These are phyloP conservation scores for Rusavskia elegans DNA, from an alignment of 495 filamentous ascomycete genomes.

Conservation along the genomic window DNA sequence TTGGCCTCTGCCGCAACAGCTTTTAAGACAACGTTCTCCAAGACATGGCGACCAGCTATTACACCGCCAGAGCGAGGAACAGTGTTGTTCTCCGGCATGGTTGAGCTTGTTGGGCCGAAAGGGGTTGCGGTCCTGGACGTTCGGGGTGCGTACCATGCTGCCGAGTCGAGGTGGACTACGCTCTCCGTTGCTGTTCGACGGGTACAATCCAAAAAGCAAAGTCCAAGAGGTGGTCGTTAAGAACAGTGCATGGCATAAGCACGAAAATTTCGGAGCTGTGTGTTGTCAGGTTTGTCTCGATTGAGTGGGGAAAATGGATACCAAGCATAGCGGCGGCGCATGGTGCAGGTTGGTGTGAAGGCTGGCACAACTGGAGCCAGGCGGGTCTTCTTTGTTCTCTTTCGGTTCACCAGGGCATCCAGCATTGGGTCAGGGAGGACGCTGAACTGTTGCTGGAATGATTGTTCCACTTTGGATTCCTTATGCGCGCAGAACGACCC, in stretches of 20 bases:
- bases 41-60: constrained; percentile 25
- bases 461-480: no score
- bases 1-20: constrained; percentile 10
- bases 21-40: constrained; percentile 36
- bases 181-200: constrained; percentile 14
- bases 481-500: no score
- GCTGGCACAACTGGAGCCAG: background rate
- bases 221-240: constrained; percentile 3
- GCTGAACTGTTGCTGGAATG: no score
- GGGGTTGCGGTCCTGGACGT: constrained; percentile 43
- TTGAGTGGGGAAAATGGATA: background rate
- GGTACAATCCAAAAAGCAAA: constrained; percentile 1
- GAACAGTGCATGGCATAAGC: no score
- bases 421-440: background rate
- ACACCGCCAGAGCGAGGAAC: constrained; percentile 42
- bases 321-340: constrained; percentile 6
- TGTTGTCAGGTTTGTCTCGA: background rate
- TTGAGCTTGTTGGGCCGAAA: constrained; percentile 44
- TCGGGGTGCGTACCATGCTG: constrained; percentile 42
- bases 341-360: background rate
- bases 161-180: constrained; percentile 21
- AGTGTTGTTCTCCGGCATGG: constrained; percentile 46
- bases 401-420: background rate
- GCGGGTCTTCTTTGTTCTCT: background rate
- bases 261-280: no score